Conservation (phyloP, 106 monocot genomes). For the Xerophyta viscosa region DNA sequence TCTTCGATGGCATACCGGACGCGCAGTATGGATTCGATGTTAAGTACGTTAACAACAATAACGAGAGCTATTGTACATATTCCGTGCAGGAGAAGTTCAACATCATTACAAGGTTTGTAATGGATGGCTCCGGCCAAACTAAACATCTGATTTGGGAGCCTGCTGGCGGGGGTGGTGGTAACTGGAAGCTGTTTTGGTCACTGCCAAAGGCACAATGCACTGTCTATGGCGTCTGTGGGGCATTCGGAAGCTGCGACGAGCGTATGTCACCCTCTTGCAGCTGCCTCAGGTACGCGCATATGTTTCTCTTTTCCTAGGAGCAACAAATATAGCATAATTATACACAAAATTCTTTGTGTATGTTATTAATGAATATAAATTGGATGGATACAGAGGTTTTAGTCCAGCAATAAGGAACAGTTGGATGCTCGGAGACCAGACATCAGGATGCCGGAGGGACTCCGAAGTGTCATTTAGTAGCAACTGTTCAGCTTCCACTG, state of each 20-base stretch:
- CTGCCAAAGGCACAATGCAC: slow-evolving; percentile 14
- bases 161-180: background rate
- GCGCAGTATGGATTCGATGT: slow-evolving; percentile 1
- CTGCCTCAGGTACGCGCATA: too few species aligned
- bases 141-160: slow-evolving; percentile 6
- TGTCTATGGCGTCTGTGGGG: slow-evolving; percentile 9
- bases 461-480: slow-evolving; percentile 10
- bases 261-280: background rate
- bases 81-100: background rate
- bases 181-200: slow-evolving; percentile 15
- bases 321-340: too few species aligned
- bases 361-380: too few species aligned
- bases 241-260: slow-evolving; percentile 14
- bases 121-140: slow-evolving; percentile 6
- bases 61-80: slow-evolving; percentile 7
- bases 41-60: background rate
- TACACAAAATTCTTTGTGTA: too few species aligned
- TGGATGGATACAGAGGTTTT: slow-evolving; percentile 8
- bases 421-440: slow-evolving; percentile 26
- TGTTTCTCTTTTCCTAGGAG: too few species aligned
- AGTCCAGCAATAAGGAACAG: background rate
- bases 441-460: slow-evolving; percentile 21
- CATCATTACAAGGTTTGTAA: slow-evolving; percentile 7
- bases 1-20: slow-evolving; percentile 12
- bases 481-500: slow-evolving; percentile 5